Evolutionary conservation across 805 yeast genomes (phyloP), one percentile per base, ranked within the genome.

Genomic region (Kodamaea fukazawae): DNA sequence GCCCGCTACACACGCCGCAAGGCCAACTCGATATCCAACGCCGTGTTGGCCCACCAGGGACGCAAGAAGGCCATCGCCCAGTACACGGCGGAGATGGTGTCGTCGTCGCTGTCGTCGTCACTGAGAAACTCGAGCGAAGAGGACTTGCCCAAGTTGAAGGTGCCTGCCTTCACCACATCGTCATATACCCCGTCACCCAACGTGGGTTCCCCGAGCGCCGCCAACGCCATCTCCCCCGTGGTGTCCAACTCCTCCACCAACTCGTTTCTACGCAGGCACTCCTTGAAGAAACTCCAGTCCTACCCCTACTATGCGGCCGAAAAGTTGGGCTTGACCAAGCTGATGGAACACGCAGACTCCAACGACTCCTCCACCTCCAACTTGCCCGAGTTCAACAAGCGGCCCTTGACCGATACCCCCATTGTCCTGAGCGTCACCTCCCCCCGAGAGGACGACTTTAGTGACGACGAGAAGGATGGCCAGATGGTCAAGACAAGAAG

Each of bases 371-470:
- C 36, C 8, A 29, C 28, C 3, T 20, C 47, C 11, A 45, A 48
- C 29, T 57, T 73, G 32, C 84, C 86, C 0, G 79, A 67, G 41
- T 84, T 84, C 61, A 79, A 83, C 54, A 80, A 77, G 57, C 66
- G 89, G 33, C 93, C 93, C 0, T 63, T 79, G 38, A 80, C 83
- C 31, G 93, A 84, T 53, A 84, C 93, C 0, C 93, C 93, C 0
- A 71, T 81, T 1, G 74, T 73, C 8, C 78, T 84, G 22, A 66
- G 70, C 2, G 65, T 72, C 53, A 63, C 76, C 1, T 79, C 86
- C 0, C 89, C 89, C 0, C 29, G 42, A 20, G 42, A 39, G 7
- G 51, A 49, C 13, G 61, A 61, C 34, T 52, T 57, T 11, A 57
- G 60, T 23, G 68, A 60, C 29, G 64, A 57, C 12, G 69, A 61